phyloP scores from a whole-genome alignment of 257 asterid genomes.

The Capsicum pubescens region DNA sequence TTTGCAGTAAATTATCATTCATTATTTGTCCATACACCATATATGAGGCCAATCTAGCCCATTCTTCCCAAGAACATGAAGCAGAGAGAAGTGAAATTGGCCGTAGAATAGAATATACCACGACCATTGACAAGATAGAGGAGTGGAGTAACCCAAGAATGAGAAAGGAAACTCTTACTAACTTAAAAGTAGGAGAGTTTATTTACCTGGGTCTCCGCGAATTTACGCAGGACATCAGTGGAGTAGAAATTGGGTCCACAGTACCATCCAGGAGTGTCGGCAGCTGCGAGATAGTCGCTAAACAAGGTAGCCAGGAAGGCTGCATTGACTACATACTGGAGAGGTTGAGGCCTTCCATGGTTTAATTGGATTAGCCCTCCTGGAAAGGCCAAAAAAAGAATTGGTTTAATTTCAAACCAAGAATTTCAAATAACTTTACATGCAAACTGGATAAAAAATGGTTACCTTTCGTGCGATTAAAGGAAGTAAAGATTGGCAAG shows the following conservation, averaged over 20 bases:
- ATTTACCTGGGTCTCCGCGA: constrained; percentile 87
- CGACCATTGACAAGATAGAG: neutral
- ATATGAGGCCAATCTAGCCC: neutral
- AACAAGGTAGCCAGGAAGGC: constrained; percentile 87
- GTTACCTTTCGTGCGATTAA: constrained; percentile 85
- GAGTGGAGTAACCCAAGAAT: neutral
- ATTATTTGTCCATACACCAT: neutral
- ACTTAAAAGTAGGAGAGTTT: neutral
- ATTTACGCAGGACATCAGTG: constrained; percentile 72
- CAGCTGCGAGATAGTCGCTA: constrained; percentile 88
- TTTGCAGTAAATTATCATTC: neutral
- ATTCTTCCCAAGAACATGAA: neutral
- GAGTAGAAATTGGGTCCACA: constrained; percentile 97
- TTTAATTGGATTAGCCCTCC: constrained; percentile 92
- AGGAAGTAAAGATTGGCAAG: constrained; percentile 79
- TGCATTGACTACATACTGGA: constrained; percentile 89
- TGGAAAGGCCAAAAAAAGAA: constrained; percentile 40
- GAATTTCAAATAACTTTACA: neutral
- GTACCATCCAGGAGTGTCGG: constrained; percentile 96
- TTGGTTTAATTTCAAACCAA: neutral
- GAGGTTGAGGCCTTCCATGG: constrained; percentile 96
- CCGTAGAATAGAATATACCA: neutral
- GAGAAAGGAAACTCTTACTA: neutral
- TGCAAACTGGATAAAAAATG: neutral
- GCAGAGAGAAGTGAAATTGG: neutral